These are phyloP conservation scores for Globisporangium nodosum DNA, from an alignment of 352 stramenopile species.

Conservation along the genomic window DNA sequence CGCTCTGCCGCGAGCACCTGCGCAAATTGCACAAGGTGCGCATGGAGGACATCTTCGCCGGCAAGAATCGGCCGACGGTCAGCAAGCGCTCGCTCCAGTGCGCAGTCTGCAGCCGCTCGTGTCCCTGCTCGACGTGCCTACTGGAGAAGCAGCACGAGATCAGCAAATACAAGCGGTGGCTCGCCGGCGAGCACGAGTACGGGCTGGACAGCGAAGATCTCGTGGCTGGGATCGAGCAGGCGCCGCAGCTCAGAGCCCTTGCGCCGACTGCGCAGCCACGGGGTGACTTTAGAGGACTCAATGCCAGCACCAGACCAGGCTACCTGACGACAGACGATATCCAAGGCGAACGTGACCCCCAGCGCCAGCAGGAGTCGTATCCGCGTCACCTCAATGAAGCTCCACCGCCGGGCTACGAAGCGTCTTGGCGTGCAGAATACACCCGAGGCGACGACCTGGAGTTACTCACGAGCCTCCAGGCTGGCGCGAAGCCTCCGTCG, in stretches of 20 bases:
- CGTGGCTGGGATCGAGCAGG: constrained; percentile 22
- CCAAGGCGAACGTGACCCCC: not conserved
- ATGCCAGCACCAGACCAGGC: not conserved
- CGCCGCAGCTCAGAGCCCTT: not conserved
- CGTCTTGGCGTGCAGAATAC: not conserved
- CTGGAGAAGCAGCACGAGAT: constrained; percentile 25
- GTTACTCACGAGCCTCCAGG: constrained; percentile 4
- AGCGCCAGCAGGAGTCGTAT: not conserved
- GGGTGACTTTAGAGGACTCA: not conserved
- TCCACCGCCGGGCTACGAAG: not conserved
- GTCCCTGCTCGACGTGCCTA: constrained; percentile 54
- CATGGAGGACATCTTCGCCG: constrained; percentile 68
- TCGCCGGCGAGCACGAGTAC: constrained; percentile 12
- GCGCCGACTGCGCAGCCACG: not conserved
- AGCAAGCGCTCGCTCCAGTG: constrained; percentile 64
- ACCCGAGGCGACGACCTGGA: not conserved
- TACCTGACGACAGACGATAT: not conserved
- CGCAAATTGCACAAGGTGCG: constrained; percentile 66
- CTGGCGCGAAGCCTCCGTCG: constrained; percentile 7
- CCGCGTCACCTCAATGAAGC: not conserved
- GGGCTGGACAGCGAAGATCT: constrained; percentile 24
- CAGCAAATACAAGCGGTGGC: constrained; percentile 23
- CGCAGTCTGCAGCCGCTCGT: constrained; percentile 51
- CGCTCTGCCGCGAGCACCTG: constrained; percentile 68
- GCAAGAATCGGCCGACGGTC: constrained; percentile 56